These are phyloP conservation scores for Plicaturopsis crispa DNA, from an alignment of 768 basidiomycete species.

Conservation along the genomic window DNA sequence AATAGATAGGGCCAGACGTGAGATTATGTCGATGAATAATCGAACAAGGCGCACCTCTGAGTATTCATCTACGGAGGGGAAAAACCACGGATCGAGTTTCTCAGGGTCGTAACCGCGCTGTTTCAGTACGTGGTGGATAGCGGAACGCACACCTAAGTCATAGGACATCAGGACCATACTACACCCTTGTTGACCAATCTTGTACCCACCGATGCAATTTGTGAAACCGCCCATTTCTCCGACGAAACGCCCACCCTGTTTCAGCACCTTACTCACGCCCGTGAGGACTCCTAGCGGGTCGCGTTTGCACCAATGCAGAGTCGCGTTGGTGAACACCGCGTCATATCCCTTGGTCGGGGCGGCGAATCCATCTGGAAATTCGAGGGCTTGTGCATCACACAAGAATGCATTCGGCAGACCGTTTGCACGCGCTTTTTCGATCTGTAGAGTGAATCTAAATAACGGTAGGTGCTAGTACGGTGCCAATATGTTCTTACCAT, in stretches of 20 bases:
- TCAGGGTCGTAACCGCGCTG: slow-evolving; percentile 50
- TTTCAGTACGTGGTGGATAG: slow-evolving; percentile 45
- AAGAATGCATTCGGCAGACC: slow-evolving; percentile 41
- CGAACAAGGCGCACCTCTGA: slow-evolving; percentile 29
- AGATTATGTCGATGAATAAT: neutral
- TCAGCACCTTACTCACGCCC: slow-evolving; percentile 53
- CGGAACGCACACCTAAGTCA: slow-evolving; percentile 57
- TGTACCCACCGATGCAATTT: slow-evolving; percentile 55
- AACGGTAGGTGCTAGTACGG: too few relatives aligned
- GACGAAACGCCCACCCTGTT: slow-evolving; percentile 62
- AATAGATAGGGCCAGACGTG: slow-evolving; percentile 2
- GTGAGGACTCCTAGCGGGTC: slow-evolving; percentile 60
- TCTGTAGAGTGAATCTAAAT: too few relatives aligned
- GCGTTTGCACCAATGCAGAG: slow-evolving; percentile 80
- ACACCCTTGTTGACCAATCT: slow-evolving; percentile 5
- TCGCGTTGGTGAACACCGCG: slow-evolving; percentile 74
- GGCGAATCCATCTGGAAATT: slow-evolving; percentile 24
- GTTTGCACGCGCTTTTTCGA: slow-evolving; percentile 40
- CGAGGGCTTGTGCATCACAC: slow-evolving; percentile 45
- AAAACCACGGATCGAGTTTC: slow-evolving; percentile 75
- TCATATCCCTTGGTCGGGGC: slow-evolving; percentile 41
- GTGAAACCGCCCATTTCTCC: slow-evolving; percentile 75
- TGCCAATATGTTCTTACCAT: slow-evolving; percentile 46
- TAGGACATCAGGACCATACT: slow-evolving; percentile 12
- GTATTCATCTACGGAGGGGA: slow-evolving; percentile 69